Evolutionary conservation across 495 filamentous ascomycete genomes (phyloP).

Genomic region (Podospora tetraspora): DNA sequence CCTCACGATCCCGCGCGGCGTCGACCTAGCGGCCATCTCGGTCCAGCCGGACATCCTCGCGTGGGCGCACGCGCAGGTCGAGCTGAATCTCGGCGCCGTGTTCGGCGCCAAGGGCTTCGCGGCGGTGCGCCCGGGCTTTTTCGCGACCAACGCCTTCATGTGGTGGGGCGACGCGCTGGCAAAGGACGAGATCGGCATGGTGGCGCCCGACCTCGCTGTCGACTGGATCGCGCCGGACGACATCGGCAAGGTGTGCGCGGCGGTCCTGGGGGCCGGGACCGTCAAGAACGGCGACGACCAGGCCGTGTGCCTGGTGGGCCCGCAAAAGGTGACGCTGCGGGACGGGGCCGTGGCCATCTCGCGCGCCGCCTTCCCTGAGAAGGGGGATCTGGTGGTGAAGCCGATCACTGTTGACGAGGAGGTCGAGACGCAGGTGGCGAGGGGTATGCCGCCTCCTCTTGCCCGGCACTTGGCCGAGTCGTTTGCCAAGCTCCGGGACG

Average conservation of each 20-base stretch:
- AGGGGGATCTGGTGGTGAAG: slow-evolving; percentile 1
- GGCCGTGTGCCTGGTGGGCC: slow-evolving; percentile 4
- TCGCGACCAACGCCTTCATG: slow-evolving; percentile 5
- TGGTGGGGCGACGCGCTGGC: slow-evolving; percentile 4
- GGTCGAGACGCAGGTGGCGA: neutral
- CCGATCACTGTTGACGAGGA: neutral
- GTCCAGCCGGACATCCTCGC: neutral
- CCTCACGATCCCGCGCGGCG: no score
- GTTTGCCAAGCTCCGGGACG: no score
- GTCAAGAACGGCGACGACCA: neutral
- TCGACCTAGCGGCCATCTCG: no score
- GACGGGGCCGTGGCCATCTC: neutral
- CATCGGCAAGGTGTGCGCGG: slow-evolving; percentile 10
- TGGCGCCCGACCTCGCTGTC: neutral
- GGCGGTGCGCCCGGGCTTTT: slow-evolving; percentile 7
- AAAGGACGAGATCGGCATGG: slow-evolving; percentile 1
- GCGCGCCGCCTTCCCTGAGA: neutral
- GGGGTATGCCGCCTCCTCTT: no score
- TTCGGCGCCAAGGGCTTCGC: slow-evolving; percentile 4
- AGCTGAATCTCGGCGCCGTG: slow-evolving; percentile 1
- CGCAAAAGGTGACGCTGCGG: slow-evolving; percentile 1
- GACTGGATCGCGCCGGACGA: slow-evolving; percentile 15
- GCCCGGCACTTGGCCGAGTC: no score
- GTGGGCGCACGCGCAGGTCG: slow-evolving; percentile 10
- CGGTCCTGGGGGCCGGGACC: neutral